Conservation (phyloP, 1,284 basidiomycete species). For the Rhodotorula sp. region DNA sequence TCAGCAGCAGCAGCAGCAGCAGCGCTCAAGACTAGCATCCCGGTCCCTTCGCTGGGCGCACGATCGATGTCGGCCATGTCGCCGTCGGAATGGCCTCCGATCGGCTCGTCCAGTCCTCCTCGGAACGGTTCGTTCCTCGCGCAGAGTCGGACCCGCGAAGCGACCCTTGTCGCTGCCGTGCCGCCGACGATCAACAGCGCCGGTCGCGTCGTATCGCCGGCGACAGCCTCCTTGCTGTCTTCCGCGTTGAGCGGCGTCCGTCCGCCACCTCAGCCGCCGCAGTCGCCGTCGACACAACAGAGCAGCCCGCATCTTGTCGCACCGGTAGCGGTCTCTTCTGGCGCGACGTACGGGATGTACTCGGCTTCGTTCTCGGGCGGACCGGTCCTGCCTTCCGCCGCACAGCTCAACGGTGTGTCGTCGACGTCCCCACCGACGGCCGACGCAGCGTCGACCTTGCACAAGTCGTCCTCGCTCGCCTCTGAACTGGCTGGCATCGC, state of each 20-base stretch:
- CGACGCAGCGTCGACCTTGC: not conserved
- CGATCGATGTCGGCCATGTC: not conserved
- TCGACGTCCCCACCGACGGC: not conserved
- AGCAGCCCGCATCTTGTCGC: not conserved
- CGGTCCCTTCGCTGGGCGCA: constrained; percentile 1
- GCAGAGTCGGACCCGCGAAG: constrained; percentile 12
- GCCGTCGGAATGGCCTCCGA: not conserved
- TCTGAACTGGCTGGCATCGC: constrained; percentile 10
- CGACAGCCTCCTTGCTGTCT: not conserved
- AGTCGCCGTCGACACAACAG: not conserved
- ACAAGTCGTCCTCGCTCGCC: not conserved
- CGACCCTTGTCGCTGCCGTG: not conserved
- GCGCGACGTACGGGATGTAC: constrained; percentile 6
- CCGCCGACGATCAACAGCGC: not conserved
- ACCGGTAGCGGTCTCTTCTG: not conserved
- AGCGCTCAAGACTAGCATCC: not conserved
- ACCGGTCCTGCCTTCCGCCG: not conserved
- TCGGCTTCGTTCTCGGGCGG: constrained; percentile 32
- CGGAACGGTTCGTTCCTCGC: constrained; percentile 12
- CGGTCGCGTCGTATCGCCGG: not conserved
- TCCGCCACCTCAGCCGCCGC: not conserved
- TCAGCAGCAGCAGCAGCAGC: not conserved
- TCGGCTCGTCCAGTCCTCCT: constrained; percentile 9
- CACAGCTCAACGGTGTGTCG: not conserved
- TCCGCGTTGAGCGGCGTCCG: not conserved